Evolutionary conservation across 2,329 filamentous ascomycete genomes (phyloP).

Genomic region (Penicillium sp.): DNA sequence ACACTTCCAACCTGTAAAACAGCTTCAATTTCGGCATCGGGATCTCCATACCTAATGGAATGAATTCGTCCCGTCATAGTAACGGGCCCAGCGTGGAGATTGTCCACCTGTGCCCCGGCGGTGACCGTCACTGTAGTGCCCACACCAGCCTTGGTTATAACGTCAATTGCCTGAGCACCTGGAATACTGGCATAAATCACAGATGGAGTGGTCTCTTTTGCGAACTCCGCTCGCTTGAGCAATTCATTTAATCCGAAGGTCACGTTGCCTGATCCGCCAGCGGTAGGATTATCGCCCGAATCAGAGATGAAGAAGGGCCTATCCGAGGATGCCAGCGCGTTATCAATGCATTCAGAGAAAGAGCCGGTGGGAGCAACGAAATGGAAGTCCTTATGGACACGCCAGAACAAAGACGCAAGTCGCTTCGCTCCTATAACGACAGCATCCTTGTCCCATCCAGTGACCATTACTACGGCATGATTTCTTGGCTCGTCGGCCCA

Average conservation of each 20-base stretch:
- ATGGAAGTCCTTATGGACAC: slow-evolving; percentile 46
- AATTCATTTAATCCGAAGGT: slow-evolving; percentile 52
- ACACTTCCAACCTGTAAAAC: slow-evolving; percentile 52
- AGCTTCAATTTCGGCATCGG: slow-evolving; percentile 48
- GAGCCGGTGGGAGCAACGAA: slow-evolving; percentile 54
- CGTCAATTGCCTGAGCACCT: slow-evolving; percentile 44
- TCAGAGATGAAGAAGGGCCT: slow-evolving; percentile 56
- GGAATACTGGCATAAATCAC: slow-evolving; percentile 56
- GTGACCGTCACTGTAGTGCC: slow-evolving; percentile 51
- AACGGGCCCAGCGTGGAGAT: slow-evolving; percentile 49
- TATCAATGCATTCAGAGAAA: slow-evolving; percentile 48
- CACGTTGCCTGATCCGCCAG: slow-evolving; percentile 54
- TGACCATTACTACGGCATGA: slow-evolving; percentile 50
- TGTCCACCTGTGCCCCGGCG: slow-evolving; percentile 51
- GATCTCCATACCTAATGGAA: slow-evolving; percentile 52
- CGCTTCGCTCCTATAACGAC: slow-evolving; percentile 44
- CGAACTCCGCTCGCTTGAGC: slow-evolving; percentile 48
- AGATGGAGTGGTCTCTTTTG: slow-evolving; percentile 33
- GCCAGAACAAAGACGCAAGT: slow-evolving; percentile 51
- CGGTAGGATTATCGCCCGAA: slow-evolving; percentile 56
- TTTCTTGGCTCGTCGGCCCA: slow-evolving; percentile 57
- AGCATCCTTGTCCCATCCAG: slow-evolving; percentile 48
- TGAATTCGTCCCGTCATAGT: slow-evolving; percentile 53
- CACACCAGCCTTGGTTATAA: slow-evolving; percentile 46
- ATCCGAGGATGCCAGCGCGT: slow-evolving; percentile 40